Evolutionary conservation across 257 asterid species (phyloP).

Genomic region (Solanum sejunctum): DNA sequence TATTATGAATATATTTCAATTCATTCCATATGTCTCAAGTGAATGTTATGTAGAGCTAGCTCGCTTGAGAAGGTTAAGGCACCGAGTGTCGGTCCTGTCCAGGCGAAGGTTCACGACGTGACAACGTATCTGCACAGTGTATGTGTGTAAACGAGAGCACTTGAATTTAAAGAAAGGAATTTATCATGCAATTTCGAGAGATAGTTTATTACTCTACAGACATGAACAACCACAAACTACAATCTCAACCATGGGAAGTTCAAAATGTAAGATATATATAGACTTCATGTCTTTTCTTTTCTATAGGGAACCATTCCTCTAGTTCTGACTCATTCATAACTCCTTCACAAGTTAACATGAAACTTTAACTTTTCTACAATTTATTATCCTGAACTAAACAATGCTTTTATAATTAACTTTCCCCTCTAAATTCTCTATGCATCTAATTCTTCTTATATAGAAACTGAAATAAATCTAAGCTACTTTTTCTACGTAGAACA

Average conservation of each 20-base stretch:
- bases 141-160: background rate
- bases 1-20: background rate
- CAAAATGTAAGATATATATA: background rate
- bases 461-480: background rate
- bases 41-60: background rate
- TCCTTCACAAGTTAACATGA: background rate
- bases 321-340: background rate
- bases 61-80: background rate
- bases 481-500: background rate
- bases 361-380: background rate
- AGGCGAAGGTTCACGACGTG: background rate
- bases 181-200: background rate
- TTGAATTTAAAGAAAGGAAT: background rate
- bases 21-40: background rate
- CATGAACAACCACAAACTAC: background rate
- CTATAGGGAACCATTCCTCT: background rate
- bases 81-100: background rate
- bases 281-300: background rate
- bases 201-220: background rate
- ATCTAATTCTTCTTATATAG: background rate
- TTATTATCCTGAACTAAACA: background rate
- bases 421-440: background rate
- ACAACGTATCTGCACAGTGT: background rate
- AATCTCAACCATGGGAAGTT: background rate
- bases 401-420: background rate